phyloP scores from a whole-genome alignment of 2,329 filamentous ascomycete species.

The Pestalotiopsis sp. region DNA sequence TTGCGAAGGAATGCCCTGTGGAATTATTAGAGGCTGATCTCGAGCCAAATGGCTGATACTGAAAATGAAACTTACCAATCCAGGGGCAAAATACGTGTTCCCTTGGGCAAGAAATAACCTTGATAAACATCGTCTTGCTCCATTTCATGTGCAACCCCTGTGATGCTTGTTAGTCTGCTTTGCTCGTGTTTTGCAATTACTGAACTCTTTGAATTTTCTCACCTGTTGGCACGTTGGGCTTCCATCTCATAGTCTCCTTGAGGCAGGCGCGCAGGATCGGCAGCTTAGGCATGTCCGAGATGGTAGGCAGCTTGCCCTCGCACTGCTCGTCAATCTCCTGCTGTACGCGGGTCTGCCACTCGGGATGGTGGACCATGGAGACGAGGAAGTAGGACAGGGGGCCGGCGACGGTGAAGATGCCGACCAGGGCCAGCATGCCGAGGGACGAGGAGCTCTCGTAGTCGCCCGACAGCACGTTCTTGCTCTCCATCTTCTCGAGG shows the following conservation, averaged over 20 bases:
- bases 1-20: constrained; percentile 55
- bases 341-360: constrained; percentile 48
- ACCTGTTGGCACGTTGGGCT: constrained; percentile 47
- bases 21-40: constrained; percentile 7
- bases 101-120: constrained; percentile 53
- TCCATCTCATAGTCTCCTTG: constrained; percentile 48
- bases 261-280: constrained; percentile 48
- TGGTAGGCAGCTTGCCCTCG: constrained; percentile 43
- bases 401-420: constrained; percentile 39
- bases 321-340: constrained; percentile 47
- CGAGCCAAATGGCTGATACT: neutral
- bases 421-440: constrained; percentile 40
- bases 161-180: neutral
- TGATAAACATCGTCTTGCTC: constrained; percentile 53
- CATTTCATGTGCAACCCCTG: constrained; percentile 52
- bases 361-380: constrained; percentile 50
- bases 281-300: constrained; percentile 44
- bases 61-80: constrained; percentile 35
- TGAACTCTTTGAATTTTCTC: too few relatives aligned
- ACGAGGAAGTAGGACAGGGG: constrained; percentile 40
- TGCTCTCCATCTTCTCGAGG: constrained; percentile 38
- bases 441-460: constrained; percentile 35
- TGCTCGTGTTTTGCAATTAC: too few relatives aligned
- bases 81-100: constrained; percentile 43
- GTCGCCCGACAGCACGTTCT: constrained; percentile 31